Conservation (phyloP, 2,329 filamentous ascomycete species). For the Chrysoporthe austroafricana region DNA sequence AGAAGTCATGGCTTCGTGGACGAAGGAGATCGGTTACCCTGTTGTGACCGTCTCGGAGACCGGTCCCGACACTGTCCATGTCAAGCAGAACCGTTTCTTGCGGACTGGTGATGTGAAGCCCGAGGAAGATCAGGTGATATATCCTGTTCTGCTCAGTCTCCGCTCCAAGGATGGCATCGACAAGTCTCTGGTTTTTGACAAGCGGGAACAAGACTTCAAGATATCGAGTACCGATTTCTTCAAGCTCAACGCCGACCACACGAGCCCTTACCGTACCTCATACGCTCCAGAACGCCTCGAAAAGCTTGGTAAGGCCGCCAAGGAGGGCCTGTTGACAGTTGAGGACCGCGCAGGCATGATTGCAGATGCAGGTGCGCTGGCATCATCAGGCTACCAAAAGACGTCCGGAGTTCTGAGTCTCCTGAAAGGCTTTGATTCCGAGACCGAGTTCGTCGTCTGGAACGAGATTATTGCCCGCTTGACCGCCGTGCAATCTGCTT, state of each 20-base stretch:
- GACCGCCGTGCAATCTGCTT: slow-evolving; percentile 77
- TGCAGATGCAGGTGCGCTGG: slow-evolving; percentile 86
- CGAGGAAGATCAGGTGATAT: slow-evolving; percentile 86
- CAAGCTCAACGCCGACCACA: slow-evolving; percentile 96
- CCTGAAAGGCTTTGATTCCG: slow-evolving; percentile 81
- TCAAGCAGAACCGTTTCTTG: slow-evolving; percentile 95
- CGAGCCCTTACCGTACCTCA: slow-evolving; percentile 86
- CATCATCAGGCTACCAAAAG: slow-evolving; percentile 89
- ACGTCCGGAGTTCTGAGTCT: slow-evolving; percentile 87
- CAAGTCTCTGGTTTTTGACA: slow-evolving; percentile 69
- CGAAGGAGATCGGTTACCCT: slow-evolving; percentile 92
- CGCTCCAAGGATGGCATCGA: slow-evolving; percentile 83
- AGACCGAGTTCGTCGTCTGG: slow-evolving; percentile 93
- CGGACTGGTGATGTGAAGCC: slow-evolving; percentile 91
- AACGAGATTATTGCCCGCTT: slow-evolving; percentile 85
- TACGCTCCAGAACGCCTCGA: slow-evolving; percentile 82
- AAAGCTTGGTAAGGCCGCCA: slow-evolving; percentile 87
- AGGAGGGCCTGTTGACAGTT: slow-evolving; percentile 76
- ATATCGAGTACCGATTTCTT: slow-evolving; percentile 83
- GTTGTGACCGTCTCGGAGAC: slow-evolving; percentile 86
- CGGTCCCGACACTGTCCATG: slow-evolving; percentile 70
- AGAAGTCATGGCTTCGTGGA: slow-evolving; percentile 94
- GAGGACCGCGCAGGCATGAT: slow-evolving; percentile 96
- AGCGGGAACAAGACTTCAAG: slow-evolving; percentile 78
- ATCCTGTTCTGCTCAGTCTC: slow-evolving; percentile 86